Percentiles rank a stretch among this genome's conserved stretches.
Evolutionary conservation across 2,329 filamentous ascomycete genomes (phyloP).

Genomic region (Colletotrichum magnum): DNA sequence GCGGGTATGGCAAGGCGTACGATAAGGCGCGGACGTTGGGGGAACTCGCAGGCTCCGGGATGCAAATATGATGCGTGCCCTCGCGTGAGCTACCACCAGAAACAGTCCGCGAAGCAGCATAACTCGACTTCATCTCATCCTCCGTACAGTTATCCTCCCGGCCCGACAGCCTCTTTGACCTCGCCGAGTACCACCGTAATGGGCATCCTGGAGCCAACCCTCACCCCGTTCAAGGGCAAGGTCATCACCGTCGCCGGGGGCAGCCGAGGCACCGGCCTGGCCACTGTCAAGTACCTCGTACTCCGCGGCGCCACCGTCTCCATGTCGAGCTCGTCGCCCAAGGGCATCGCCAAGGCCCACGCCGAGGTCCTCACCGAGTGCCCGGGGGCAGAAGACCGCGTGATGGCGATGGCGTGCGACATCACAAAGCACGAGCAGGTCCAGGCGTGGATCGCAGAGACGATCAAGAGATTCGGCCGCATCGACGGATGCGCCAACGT

Average conservation of each 20-base stretch:
- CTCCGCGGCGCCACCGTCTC: slow-evolving; percentile 45
- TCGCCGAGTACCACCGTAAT: slow-evolving; percentile 15
- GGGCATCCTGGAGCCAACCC: slow-evolving; percentile 36
- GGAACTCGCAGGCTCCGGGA: too few relatives aligned
- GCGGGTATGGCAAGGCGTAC: neutral
- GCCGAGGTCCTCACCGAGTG: slow-evolving; percentile 27
- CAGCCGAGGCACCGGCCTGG: slow-evolving; percentile 39
- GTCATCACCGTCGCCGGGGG: slow-evolving; percentile 42
- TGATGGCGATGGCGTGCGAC: slow-evolving; percentile 19
- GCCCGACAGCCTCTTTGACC: neutral
- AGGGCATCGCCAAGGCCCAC: slow-evolving; percentile 46
- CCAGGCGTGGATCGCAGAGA: slow-evolving; percentile 20
- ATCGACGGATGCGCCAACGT: slow-evolving; percentile 30
- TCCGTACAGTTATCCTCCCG: neutral
- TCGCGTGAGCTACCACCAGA: neutral
- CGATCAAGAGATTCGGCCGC: slow-evolving; percentile 19
- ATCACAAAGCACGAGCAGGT: slow-evolving; percentile 13
- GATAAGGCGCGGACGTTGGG: neutral
- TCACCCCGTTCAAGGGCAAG: slow-evolving; percentile 42
- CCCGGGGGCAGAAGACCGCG: slow-evolving; percentile 14
- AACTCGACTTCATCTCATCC: neutral
- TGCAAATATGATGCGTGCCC: neutral
- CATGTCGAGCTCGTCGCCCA: slow-evolving; percentile 14
- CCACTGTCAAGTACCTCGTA: slow-evolving; percentile 40
- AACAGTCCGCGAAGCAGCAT: neutral